Percentiles rank a stretch among this genome's conserved stretches.
These are phyloP conservation scores for Colletotrichum navitas DNA, from an alignment of 2,329 filamentous ascomycete genomes.

Conservation along the genomic window DNA sequence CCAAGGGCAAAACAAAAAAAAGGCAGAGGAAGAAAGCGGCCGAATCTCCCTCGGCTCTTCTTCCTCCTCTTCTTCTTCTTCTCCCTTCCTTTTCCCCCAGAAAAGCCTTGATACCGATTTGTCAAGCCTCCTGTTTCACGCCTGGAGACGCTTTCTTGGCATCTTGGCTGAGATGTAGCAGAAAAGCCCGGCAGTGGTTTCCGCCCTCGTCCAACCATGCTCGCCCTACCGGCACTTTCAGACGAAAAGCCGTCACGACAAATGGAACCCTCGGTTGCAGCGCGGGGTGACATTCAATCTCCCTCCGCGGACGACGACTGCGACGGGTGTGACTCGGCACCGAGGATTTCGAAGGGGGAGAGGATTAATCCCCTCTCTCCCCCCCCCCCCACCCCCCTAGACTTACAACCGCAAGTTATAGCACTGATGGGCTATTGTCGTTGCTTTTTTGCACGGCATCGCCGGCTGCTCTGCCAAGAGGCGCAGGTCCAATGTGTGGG, in stretches of 20 bases:
- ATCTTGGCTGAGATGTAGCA: slow-evolving; percentile 32
- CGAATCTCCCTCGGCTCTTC: not conserved
- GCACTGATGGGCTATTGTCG: not conserved
- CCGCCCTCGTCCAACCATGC: not conserved
- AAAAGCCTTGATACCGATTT: slow-evolving; percentile 11
- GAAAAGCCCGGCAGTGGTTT: not conserved
- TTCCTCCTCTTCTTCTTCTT: not conserved
- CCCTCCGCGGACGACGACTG: not conserved
- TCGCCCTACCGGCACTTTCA: slow-evolving; percentile 24
- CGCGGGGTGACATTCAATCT: slow-evolving; percentile 29
- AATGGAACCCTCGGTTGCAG: slow-evolving; percentile 35
- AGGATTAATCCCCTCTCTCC: no score
- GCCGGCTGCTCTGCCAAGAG: slow-evolving; percentile 19
- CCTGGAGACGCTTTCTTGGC: slow-evolving; percentile 40
- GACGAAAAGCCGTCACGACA: slow-evolving; percentile 36
- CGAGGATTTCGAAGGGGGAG: not conserved
- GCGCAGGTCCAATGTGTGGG: not conserved
- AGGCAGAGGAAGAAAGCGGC: not conserved
- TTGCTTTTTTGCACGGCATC: not conserved
- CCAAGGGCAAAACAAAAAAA: not conserved
- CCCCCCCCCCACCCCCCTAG: not conserved
- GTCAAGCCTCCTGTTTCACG: slow-evolving; percentile 38
- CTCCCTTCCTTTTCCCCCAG: not conserved
- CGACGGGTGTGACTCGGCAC: slow-evolving; percentile 2
- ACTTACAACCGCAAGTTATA: not conserved